Evolutionary conservation across 768 basidiomycete species (phyloP).

Genomic region (Phylloporus arenicola): DNA sequence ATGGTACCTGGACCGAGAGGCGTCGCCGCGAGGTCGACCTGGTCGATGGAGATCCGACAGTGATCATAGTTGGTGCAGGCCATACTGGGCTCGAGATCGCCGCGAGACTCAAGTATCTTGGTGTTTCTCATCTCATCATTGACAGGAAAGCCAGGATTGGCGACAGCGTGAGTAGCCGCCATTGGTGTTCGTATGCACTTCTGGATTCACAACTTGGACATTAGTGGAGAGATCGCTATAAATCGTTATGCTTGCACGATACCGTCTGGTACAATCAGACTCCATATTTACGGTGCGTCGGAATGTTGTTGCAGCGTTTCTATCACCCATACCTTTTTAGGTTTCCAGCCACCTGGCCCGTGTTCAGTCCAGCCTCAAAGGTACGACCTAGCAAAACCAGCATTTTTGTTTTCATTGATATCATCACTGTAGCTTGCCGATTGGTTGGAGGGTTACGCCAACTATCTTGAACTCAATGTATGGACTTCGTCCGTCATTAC

Average conservation of each 20-base stretch:
- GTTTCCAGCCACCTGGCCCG: conserved; percentile 56
- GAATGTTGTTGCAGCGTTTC: not conserved
- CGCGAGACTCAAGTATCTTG: conserved; percentile 57
- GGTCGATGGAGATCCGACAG: conserved; percentile 45
- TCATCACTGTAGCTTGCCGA: conserved; percentile 44
- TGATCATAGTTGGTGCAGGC: conserved; percentile 60
- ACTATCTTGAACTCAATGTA: conserved; percentile 54
- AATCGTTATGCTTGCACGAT: conserved; percentile 51
- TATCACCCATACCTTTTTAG: conserved; percentile 20
- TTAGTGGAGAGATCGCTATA: conserved; percentile 55
- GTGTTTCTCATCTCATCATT: conserved; percentile 50
- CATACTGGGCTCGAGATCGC: conserved; percentile 64
- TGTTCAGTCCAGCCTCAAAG: conserved; percentile 47
- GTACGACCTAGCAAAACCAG: conserved; percentile 14
- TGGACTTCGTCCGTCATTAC: conserved; percentile 50
- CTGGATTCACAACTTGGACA: not conserved
- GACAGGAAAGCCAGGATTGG: conserved; percentile 51
- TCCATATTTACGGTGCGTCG: conserved; percentile 47
- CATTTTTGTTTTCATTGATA: not conserved
- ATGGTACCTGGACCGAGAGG: conserved; percentile 51
- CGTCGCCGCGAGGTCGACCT: conserved; percentile 43
- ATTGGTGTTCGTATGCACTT: not conserved
- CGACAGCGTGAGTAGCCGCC: conserved; percentile 31
- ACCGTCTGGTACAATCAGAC: conserved; percentile 52
- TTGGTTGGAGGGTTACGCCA: conserved; percentile 61